A percentile compares a stretch with the other conserved stretches of the same genome.
Conservation (phyloP, 257 asterid species). For the Rhazya stricta region DNA sequence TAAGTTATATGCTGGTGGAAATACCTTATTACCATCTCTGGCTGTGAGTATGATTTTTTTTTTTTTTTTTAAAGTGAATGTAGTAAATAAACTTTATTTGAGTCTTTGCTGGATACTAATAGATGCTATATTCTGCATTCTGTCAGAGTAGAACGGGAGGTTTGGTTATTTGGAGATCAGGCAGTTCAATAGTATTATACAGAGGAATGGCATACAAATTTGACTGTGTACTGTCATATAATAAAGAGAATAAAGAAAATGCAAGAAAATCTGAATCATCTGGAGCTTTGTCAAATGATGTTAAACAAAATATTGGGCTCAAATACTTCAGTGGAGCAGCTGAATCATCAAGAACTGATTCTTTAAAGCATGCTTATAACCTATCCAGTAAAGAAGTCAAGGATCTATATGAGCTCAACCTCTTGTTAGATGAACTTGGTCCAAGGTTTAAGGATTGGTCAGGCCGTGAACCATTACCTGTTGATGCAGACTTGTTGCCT, state of each 20-base stretch:
- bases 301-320: constrained; percentile 19
- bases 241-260: constrained; percentile 28
- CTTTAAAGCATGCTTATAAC: constrained; percentile 26
- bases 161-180: constrained; percentile 84
- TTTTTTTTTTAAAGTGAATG: background rate
- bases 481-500: constrained; percentile 90
- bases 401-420: constrained; percentile 55
- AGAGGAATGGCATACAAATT: constrained; percentile 75
- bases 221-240: constrained; percentile 64
- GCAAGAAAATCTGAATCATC: constrained; percentile 24
- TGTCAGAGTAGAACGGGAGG: constrained; percentile 91
- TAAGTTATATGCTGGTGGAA: background rate
- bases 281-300: constrained; percentile 19
- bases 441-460: constrained; percentile 86
- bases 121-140: constrained; percentile 28
- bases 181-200: constrained; percentile 71
- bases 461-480: constrained; percentile 79
- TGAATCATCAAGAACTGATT: constrained; percentile 23
- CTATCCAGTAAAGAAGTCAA: constrained; percentile 49
- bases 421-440: constrained; percentile 65
- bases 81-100: background rate
- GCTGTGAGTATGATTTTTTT: too few species aligned
- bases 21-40: background rate
- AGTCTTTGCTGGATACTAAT: constrained; percentile 18
- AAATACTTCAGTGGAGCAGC: constrained; percentile 24